These are phyloP conservation scores for Pestalotiopsis sp. DNA, from an alignment of 2,329 filamentous ascomycete genomes.

Conservation along the genomic window DNA sequence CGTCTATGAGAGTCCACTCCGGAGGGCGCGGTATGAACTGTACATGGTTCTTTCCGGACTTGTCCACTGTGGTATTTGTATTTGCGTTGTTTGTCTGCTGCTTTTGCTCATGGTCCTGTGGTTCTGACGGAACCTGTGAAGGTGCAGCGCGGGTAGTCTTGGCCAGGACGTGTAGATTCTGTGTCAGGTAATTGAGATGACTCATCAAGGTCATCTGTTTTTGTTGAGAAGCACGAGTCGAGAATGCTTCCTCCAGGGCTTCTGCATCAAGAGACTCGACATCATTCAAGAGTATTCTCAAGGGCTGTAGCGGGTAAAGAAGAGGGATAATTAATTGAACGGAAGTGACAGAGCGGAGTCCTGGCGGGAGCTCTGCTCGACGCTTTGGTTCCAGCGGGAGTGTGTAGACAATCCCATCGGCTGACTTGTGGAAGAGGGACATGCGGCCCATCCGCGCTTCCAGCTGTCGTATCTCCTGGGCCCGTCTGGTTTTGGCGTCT, in stretches of 20 bases:
- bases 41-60: slow-evolving; percentile 64
- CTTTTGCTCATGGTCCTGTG: slow-evolving; percentile 2
- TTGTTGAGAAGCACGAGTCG: slow-evolving; percentile 57
- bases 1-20: slow-evolving; percentile 65
- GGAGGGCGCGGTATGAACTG: slow-evolving; percentile 75
- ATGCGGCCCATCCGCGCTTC: slow-evolving; percentile 74
- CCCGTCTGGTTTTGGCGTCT: slow-evolving; percentile 64
- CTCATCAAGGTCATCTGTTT: slow-evolving; percentile 68
- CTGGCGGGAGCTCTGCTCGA: slow-evolving; percentile 59
- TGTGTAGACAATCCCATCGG: slow-evolving; percentile 71
- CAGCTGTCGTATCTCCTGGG: slow-evolving; percentile 70
- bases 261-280: slow-evolving; percentile 63
- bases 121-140: slow-evolving; percentile 19
- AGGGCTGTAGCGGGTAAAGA: slow-evolving; percentile 71
- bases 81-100: slow-evolving; percentile 19
- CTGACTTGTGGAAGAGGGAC: slow-evolving; percentile 67
- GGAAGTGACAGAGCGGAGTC: slow-evolving; percentile 64
- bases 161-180: slow-evolving; percentile 70
- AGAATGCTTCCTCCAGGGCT: slow-evolving; percentile 67
- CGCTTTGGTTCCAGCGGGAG: slow-evolving; percentile 71
- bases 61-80: slow-evolving; percentile 20
- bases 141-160: slow-evolving; percentile 48
- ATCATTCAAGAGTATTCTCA: slow-evolving; percentile 68
- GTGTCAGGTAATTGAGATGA: slow-evolving; percentile 74
- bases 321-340: slow-evolving; percentile 71